Base-by-base conservation (phyloP, 2,329 filamentous ascomycete species). In the Calonectria hongkongensis region DNA sequence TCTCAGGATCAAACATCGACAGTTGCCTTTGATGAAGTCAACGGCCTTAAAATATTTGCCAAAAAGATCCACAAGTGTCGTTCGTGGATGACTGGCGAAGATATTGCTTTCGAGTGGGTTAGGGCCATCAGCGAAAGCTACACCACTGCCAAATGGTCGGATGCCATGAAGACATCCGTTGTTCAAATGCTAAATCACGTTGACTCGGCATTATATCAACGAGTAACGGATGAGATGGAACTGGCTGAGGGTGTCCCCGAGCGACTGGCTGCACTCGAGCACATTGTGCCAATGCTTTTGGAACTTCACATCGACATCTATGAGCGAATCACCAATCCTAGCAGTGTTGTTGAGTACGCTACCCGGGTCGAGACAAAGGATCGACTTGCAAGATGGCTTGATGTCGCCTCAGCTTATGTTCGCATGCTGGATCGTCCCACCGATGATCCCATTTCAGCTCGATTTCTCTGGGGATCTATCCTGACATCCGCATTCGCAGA, bases 271-370 rank as follows among this genome's bases (percentile, higher is more conserved):
- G 81, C 82, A 13, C 76, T 89, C 7, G 85, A 88, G 69, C 79
- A 80, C 1, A 83, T 91, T 6, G 83, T 89, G 2, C 87, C 91
- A 66, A 92, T 91, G 86, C 80, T 92, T 1, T 90, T 92, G 64
- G 91, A 93, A 78, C 85, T 92, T 6, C 89, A 92, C 71, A 84
- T 92, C 12, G 91, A 92, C 73, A 87, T 92, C 8, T 91, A 90
- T 74, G 89, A 91, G 70, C 85, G 88, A 54, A 89, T 90, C 68
- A 90, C 87, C 12, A 90, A 90, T 70, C 89, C 89, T 2, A 90
- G 86, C 76, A 90, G 88, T 69, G 86, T 86, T 9, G 89, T 89
- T 25, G 88, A 90, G 63, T 85, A 85, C 58, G 83, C 81, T 6
- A 87, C 87, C 13, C 85, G 88, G 2, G 78, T 87, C 36, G 87